Percentiles rank a stretch among this genome's conserved stretches.
Evolutionary conservation across 2,329 filamentous ascomycete genomes (phyloP).

Genomic region (Alternaria solani): DNA sequence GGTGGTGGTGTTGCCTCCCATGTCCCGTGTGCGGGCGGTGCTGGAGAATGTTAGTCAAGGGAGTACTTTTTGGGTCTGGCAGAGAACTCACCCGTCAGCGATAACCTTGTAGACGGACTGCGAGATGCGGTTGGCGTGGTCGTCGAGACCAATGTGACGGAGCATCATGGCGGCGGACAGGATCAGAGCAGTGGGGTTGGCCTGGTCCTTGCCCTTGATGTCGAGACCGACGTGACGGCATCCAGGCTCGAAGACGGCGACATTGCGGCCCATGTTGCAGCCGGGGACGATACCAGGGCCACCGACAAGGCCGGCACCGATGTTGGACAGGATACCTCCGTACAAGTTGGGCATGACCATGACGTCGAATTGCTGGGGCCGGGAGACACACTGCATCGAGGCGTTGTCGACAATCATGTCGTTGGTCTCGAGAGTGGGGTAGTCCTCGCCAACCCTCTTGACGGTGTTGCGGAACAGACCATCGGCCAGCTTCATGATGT

Average conservation of each 20-base stretch:
- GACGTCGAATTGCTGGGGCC: slow-evolving; percentile 98
- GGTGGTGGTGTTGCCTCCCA: slow-evolving; percentile 90
- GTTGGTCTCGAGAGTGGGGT: slow-evolving; percentile 92
- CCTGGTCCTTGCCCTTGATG: slow-evolving; percentile 99
- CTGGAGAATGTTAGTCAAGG: slow-evolving; percentile 58
- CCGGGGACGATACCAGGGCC: slow-evolving; percentile 96
- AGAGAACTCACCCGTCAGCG: slow-evolving; percentile 76
- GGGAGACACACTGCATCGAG: slow-evolving; percentile 97
- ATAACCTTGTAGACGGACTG: slow-evolving; percentile 85
- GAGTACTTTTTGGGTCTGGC: neutral
- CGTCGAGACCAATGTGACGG: slow-evolving; percentile 94
- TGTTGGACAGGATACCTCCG: slow-evolving; percentile 98
- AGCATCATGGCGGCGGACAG: slow-evolving; percentile 97
- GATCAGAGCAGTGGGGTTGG: slow-evolving; percentile 95
- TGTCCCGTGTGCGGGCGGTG: slow-evolving; percentile 88
- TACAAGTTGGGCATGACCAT: slow-evolving; percentile 99
- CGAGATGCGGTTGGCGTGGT: slow-evolving; percentile 98
- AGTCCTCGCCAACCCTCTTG: slow-evolving; percentile 91
- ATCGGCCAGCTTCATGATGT: slow-evolving; percentile 99
- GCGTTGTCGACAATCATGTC: slow-evolving; percentile 99
- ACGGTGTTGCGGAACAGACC: slow-evolving; percentile 99
- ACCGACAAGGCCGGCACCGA: slow-evolving; percentile 94
- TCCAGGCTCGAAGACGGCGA: slow-evolving; percentile 97
- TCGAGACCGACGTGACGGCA: slow-evolving; percentile 99
- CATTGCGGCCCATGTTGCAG: slow-evolving; percentile 99